phyloP scores from a whole-genome alignment of 1,139 yeast species.

The Diutina neorugosa region DNA sequence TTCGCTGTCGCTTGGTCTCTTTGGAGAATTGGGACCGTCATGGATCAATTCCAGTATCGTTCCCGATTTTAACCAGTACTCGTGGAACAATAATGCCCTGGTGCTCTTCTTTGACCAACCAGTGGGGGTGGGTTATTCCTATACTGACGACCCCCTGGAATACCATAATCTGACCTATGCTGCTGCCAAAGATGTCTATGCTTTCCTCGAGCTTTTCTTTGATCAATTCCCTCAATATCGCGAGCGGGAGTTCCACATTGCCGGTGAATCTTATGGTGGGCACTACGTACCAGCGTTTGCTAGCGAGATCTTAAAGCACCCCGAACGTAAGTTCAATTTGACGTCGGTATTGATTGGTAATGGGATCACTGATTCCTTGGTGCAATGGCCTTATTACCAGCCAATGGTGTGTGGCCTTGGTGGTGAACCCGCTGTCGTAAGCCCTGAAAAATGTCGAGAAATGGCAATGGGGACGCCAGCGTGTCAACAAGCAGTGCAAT shows the following conservation, averaged over 20 bases:
- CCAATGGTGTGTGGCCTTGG: not conserved
- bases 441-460: not conserved
- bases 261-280: not conserved
- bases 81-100: not conserved
- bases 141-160: not conserved
- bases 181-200: not conserved
- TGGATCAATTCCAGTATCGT: not conserved
- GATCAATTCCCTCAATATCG: not conserved
- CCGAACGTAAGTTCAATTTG: not conserved
- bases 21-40: constrained; percentile 1
- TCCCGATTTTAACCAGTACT: not conserved
- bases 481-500: not conserved
- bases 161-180: not conserved
- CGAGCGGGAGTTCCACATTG: not conserved
- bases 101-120: constrained; percentile 1
- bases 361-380: not conserved
- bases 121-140: not conserved
- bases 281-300: not conserved
- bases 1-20: not conserved
- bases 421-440: not conserved
- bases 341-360: not conserved
- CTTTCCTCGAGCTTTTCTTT: not conserved
- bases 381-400: not conserved
- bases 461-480: not conserved
- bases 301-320: not conserved